Base-by-base conservation (phyloP, 768 basidiomycete species). In the Lepiota brunneoincarnata region DNA sequence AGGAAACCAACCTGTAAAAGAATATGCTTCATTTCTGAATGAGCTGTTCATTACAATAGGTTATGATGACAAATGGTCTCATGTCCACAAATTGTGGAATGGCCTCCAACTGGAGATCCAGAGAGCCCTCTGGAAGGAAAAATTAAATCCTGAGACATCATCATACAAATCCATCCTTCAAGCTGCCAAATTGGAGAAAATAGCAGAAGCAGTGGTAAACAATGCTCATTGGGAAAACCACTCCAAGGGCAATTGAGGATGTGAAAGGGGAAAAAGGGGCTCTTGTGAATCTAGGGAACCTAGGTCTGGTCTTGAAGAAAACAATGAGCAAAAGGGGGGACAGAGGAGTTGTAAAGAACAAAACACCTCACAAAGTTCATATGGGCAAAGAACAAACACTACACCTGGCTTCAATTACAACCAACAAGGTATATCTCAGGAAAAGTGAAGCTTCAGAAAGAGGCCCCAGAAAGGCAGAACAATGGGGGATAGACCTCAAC, bases 31-130 rank as follows among this genome's bases (percentile, higher is more conserved):
- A 37, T 67, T 74, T 38, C 45, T 77, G 0, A 64, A 70, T 20
- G 68, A 67, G 12, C 36, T 75, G 0, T 71, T 60, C 54, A 61
- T 62, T 9, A 68, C 71, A 50, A 68, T 74, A 6, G 73, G 73
- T 0, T 39, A 61, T 2, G 56, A 60, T 0, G 61, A 65, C 2
- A 55, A 70, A 4, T 51, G 57, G 0, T 69, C 74, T 11, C 39
- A 60, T 6, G 67, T 73, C 0, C 58, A 66, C 7, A 61, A 64
- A 9, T 58, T 78, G 0, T 79, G 72, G 73, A 59, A 64, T 2
- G 71, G 75, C 0, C 51, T 73, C 0, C 47, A 56, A 1, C 20
- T 44, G 0, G 38, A 58, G 14, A 61, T 74, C 1, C 71, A 71
- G 26, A 51, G 51, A 0, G 58, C 66, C 3, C 51, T 75, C 0